Conservation (phyloP, 345 rosid species). For the Eucalyptus camaldulensis region DNA sequence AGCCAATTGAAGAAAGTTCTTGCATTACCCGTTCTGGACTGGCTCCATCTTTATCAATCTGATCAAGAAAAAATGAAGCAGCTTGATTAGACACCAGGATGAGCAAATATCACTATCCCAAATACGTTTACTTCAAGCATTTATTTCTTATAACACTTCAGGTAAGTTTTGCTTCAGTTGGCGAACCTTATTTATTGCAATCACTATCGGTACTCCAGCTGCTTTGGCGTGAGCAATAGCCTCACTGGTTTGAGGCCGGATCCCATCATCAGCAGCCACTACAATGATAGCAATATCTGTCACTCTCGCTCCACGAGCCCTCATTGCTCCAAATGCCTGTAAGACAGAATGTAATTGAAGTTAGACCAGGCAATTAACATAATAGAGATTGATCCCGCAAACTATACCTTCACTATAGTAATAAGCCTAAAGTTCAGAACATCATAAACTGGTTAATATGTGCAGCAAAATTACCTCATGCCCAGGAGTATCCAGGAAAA, state of each 20-base stretch:
- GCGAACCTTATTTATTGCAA: constrained; percentile 85
- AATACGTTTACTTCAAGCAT: not conserved
- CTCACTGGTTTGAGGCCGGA: constrained; percentile 96
- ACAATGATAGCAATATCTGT: constrained; percentile 94
- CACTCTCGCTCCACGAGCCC: constrained; percentile 98
- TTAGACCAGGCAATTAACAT: not conserved
- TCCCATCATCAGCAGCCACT: constrained; percentile 98
- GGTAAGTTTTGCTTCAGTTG: not conserved
- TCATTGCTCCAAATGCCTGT: constrained; percentile 99
- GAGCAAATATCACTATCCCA: not conserved
- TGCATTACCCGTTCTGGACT: constrained; percentile 96
- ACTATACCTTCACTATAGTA: not conserved
- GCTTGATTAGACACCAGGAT: not conserved
- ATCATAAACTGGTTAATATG: not conserved
- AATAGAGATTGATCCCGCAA: not conserved
- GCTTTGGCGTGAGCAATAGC: constrained; percentile 99
- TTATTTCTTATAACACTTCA: not conserved
- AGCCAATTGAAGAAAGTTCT: constrained; percentile 90
- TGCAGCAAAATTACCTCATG: constrained; percentile 57
- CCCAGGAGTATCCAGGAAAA: constrained; percentile 99
- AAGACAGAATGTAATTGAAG: constrained; percentile 7
- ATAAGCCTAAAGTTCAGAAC: not conserved
- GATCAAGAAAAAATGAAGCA: not conserved
- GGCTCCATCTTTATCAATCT: constrained; percentile 98
- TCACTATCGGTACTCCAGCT: constrained; percentile 88